Conservation (phyloP, 2,329 filamentous ascomycete species). For the Cordyceps cicadae region DNA sequence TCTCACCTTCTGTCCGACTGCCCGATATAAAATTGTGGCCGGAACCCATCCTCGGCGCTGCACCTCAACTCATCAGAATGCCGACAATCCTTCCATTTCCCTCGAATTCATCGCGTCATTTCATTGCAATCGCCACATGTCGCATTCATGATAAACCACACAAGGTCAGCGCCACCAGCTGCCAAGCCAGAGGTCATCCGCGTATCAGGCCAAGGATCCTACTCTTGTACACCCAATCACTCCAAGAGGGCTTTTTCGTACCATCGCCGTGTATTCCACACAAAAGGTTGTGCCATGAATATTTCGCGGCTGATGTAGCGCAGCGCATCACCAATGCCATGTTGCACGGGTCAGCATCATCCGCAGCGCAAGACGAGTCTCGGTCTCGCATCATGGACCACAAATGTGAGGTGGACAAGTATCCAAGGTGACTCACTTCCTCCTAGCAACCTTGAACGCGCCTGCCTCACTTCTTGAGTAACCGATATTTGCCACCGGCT, state of each 20-base stretch:
- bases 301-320: conserved; percentile 10
- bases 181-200: not conserved
- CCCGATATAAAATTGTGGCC: not conserved
- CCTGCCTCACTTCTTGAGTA: conserved; percentile 45
- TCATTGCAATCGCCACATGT: not conserved
- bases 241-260: not conserved
- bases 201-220: not conserved
- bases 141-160: not conserved
- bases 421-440: not conserved
- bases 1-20: not conserved
- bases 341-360: not conserved
- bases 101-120: not conserved
- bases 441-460: not conserved
- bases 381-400: not conserved
- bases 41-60: not conserved
- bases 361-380: not conserved
- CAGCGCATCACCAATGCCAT: conserved; percentile 5
- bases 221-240: not conserved
- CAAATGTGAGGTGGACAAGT: not conserved
- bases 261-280: not conserved
- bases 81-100: not conserved
- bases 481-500: conserved; percentile 61
- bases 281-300: not conserved
- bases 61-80: not conserved
- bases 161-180: not conserved